Conservation (phyloP, 345 rosid species). For the Excoecaria agallocha region DNA sequence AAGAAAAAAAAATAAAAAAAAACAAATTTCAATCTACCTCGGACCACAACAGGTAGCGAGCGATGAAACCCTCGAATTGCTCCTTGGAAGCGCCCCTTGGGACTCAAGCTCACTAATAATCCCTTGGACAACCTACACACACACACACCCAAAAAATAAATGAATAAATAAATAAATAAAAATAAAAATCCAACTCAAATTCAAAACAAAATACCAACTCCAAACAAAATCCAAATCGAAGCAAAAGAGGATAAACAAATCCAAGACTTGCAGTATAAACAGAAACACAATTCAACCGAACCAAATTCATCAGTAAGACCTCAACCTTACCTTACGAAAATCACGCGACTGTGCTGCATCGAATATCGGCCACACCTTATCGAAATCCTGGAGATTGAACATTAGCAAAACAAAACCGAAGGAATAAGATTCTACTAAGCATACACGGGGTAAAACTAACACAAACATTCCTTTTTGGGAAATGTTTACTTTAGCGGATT, state of each 20-base stretch:
- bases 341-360: constrained; percentile 98
- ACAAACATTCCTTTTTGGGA: too few species aligned
- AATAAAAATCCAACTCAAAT: constrained; percentile 17
- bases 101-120: constrained; percentile 97
- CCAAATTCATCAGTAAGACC: constrained; percentile 7
- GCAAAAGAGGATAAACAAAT: background rate
- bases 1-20: background rate
- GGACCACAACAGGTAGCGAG: constrained; percentile 99
- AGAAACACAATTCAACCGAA: background rate
- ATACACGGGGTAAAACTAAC: too few species aligned
- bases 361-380: constrained; percentile 98
- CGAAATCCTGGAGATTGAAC: constrained; percentile 85
- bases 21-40: constrained; percentile 44
- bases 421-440: background rate
- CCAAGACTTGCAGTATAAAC: background rate
- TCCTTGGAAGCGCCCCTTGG: constrained; percentile 97
- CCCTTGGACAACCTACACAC: constrained; percentile 91
- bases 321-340: constrained; percentile 71
- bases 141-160: too few species aligned
- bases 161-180: too few species aligned
- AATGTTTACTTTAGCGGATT: constrained; percentile 74
- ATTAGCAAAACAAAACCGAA: constrained; percentile 8
- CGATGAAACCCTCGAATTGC: constrained; percentile 98
- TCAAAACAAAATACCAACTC: background rate
- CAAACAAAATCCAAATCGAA: constrained; percentile 10